Evolutionary conservation across 805 yeast genomes (phyloP).

Genomic region (Barnettozyma californica): DNA sequence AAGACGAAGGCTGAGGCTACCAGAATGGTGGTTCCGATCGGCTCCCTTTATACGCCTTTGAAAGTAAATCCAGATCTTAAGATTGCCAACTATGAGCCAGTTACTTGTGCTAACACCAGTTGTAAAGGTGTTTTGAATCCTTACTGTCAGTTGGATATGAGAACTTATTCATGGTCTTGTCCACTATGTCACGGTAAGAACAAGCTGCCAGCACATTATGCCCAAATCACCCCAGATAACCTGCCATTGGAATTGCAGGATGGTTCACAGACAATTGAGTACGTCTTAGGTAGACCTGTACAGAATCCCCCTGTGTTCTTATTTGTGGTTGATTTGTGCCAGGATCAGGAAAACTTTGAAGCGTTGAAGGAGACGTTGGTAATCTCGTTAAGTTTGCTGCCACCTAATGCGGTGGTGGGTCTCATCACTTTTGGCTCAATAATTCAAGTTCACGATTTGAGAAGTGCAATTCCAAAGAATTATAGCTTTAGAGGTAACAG

Average conservation of each 20-base stretch:
- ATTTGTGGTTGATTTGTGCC: constrained; percentile 84
- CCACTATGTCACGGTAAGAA: constrained; percentile 76
- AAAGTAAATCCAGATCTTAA: constrained; percentile 72
- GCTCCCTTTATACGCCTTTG: constrained; percentile 92
- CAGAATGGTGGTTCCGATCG: constrained; percentile 90
- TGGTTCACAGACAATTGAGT: constrained; percentile 74
- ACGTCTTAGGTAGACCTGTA: constrained; percentile 74
- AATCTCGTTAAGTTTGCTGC: constrained; percentile 70
- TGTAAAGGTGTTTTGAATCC: constrained; percentile 89
- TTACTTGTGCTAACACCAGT: constrained; percentile 63
- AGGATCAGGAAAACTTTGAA: constrained; percentile 80
- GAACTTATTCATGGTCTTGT: constrained; percentile 78
- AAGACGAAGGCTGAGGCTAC: constrained; percentile 83
- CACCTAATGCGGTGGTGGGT: constrained; percentile 87
- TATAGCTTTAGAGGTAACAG: constrained; percentile 86
- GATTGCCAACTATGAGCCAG: constrained; percentile 81
- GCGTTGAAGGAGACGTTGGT: constrained; percentile 79
- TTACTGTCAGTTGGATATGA: constrained; percentile 72
- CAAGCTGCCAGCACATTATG: constrained; percentile 78
- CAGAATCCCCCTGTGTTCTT: constrained; percentile 81
- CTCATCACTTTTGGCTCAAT: constrained; percentile 85
- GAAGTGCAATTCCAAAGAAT: constrained; percentile 62
- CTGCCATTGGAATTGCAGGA: constrained; percentile 77
- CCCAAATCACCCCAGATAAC: constrained; percentile 66
- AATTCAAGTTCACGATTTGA: constrained; percentile 83